Percentiles rank a stretch among this genome's conserved stretches.
phyloP scores from a whole-genome alignment of 768 basidiomycete genomes.

The Cytidiella melzeri region DNA sequence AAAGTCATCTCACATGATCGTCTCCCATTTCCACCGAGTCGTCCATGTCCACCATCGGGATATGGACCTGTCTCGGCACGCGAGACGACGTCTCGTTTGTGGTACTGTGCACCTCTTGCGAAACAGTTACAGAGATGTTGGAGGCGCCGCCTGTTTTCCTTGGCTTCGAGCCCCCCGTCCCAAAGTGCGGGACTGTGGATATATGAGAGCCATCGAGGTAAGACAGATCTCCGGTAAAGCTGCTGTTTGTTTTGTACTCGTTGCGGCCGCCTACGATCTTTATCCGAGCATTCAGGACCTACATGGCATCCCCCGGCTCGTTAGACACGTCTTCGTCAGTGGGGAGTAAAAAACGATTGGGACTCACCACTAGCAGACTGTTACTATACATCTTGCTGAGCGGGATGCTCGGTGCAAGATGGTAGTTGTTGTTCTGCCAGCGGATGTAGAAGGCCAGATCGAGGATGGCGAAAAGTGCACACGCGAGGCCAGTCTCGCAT shows the following conservation, averaged over 20 bases:
- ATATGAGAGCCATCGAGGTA: not conserved
- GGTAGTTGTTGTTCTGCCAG: not conserved
- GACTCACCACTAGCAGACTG: constrained; percentile 5
- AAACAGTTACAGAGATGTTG: not conserved
- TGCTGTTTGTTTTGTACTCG: not conserved
- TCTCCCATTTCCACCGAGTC: constrained; percentile 4
- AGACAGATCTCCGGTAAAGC: not conserved
- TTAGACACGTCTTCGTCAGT: too few species aligned
- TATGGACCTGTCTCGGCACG: not conserved
- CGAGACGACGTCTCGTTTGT: not conserved
- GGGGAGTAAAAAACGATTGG: too few species aligned
- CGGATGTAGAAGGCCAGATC: not conserved
- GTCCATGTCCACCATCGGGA: not conserved
- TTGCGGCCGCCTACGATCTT: not conserved
- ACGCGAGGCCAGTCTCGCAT: constrained; percentile 7
- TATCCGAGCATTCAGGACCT: constrained; percentile 7
- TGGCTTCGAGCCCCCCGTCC: not conserved
- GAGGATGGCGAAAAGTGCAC: not conserved
- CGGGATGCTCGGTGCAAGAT: constrained; percentile 1
- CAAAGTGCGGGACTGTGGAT: not conserved
- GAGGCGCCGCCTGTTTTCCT: not conserved
- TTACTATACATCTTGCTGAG: constrained; percentile 9
- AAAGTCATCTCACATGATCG: not conserved
- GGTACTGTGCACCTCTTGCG: not conserved
- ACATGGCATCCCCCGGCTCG: too few species aligned